Conservation (phyloP, 192 early-diverging fungal genomes). For the Irineochytrium annulatum region DNA sequence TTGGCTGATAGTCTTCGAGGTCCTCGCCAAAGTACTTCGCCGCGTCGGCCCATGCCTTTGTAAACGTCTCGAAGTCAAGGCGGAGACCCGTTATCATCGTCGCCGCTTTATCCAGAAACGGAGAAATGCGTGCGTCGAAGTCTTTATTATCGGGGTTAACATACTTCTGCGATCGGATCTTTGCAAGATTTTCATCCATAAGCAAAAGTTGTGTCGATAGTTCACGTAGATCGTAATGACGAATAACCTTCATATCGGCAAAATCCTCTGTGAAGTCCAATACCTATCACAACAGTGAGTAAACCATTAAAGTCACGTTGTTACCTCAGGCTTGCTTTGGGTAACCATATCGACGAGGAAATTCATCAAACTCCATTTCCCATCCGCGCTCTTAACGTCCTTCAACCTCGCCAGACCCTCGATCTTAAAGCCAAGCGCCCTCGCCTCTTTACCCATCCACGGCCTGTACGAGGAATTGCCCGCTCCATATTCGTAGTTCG, state of each 20-base stretch:
- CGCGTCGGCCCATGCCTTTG: slow-evolving; percentile 27
- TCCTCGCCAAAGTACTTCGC: slow-evolving; percentile 50
- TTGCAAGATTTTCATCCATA: slow-evolving; percentile 17
- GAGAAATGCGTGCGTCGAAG: slow-evolving; percentile 21
- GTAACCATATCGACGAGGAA: slow-evolving; percentile 53
- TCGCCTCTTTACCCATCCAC: slow-evolving; percentile 54
- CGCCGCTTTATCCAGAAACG: slow-evolving; percentile 11
- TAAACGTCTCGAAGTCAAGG: slow-evolving; percentile 24
- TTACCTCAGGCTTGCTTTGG: slow-evolving; percentile 33
- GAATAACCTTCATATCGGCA: slow-evolving; percentile 29
- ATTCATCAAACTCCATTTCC: slow-evolving; percentile 53
- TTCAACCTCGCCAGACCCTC: slow-evolving; percentile 49
- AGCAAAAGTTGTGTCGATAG: slow-evolving; percentile 23
- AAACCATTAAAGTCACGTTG: slow-evolving; percentile 1
- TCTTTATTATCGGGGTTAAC: slow-evolving; percentile 9
- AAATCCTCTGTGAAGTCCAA: slow-evolving; percentile 40
- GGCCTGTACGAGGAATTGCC: slow-evolving; percentile 39
- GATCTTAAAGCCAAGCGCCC: slow-evolving; percentile 51
- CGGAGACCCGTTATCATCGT: slow-evolving; percentile 10
- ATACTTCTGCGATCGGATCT: slow-evolving; percentile 16
- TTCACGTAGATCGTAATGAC: slow-evolving; percentile 36
- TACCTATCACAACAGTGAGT: slow-evolving; percentile 16
- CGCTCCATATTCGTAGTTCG: slow-evolving; percentile 48
- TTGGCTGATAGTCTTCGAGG: slow-evolving; percentile 26
- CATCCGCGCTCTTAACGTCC: slow-evolving; percentile 57